Evolutionary conservation across 495 filamentous ascomycete species (phyloP).

Genomic region (Pyrenula massariospora): DNA sequence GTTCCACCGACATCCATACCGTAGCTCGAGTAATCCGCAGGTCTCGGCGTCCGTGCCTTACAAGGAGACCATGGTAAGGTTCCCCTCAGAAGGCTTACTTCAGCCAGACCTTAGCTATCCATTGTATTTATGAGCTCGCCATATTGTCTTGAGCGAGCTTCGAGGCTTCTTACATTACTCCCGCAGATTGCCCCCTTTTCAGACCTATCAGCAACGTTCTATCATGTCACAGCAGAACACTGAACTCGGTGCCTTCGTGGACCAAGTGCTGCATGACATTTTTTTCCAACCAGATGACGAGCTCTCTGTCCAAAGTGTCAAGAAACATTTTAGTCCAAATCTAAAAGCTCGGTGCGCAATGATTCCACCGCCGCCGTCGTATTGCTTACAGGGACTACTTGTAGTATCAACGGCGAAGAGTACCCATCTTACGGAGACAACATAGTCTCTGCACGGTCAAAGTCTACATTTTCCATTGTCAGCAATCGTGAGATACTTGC

Average conservation of each 20-base stretch:
- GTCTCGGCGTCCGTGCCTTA: too few relatives aligned
- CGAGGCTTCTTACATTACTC: not conserved
- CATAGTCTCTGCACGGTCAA: not conserved
- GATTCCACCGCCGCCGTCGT: not conserved
- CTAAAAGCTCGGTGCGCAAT: not conserved
- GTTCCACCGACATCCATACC: too few relatives aligned
- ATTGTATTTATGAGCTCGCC: not conserved
- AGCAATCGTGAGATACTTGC: not conserved
- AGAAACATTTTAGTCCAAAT: not conserved
- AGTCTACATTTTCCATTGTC: not conserved
- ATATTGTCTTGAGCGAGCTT: not conserved
- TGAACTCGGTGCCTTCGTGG: not conserved
- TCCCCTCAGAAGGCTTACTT: not conserved
- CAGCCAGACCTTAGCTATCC: not conserved
- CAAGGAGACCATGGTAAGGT: not conserved
- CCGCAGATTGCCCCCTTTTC: not conserved
- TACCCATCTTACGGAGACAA: not conserved
- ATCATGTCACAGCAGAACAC: not conserved
- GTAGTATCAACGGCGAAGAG: not conserved
- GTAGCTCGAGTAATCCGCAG: too few relatives aligned
- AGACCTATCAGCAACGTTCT: not conserved
- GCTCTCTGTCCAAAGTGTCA: not conserved
- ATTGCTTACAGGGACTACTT: not conserved
- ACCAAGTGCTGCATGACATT: not conserved
- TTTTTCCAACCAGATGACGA: not conserved